A percentile compares a stretch with the other conserved stretches of the same genome.
Conservation (phyloP, 106 monocot species). For the Iris macrosiphon region DNA sequence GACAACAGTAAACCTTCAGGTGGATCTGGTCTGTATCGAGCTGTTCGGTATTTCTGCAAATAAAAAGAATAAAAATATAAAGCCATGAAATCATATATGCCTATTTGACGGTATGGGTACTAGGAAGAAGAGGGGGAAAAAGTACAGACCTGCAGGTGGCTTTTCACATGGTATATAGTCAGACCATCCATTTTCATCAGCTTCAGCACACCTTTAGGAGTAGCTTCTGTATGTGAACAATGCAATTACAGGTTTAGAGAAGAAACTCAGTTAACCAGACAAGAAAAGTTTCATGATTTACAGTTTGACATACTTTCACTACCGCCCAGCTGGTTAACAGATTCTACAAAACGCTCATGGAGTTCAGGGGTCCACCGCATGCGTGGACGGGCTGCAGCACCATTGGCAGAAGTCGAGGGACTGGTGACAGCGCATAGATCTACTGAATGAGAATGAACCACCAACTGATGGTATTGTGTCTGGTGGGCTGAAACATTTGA, state of each 20-base stretch:
- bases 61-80: neutral
- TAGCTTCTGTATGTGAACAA: slow-evolving; percentile 44
- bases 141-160: slow-evolving; percentile 78
- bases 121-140: neutral
- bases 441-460: slow-evolving; percentile 33
- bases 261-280: neutral
- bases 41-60: neutral
- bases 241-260: no score
- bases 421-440: slow-evolving; percentile 19
- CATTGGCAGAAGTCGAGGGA: slow-evolving; percentile 34
- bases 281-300: no score
- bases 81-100: neutral
- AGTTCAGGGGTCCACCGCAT: slow-evolving; percentile 93
- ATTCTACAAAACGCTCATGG: slow-evolving; percentile 78
- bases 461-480: slow-evolving; percentile 10
- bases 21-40: neutral
- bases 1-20: neutral
- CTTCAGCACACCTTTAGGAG: slow-evolving; percentile 94
- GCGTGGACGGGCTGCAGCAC: slow-evolving; percentile 35
- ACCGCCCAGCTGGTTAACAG: slow-evolving; percentile 82
- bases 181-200: slow-evolving; percentile 84
- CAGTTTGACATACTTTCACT: slow-evolving; percentile 57
- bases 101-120: neutral
- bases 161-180: slow-evolving; percentile 99
- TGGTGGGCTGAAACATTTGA: slow-evolving; percentile 19